Base-by-base conservation (phyloP, 768 basidiomycete genomes). In the Galerina marginata region DNA sequence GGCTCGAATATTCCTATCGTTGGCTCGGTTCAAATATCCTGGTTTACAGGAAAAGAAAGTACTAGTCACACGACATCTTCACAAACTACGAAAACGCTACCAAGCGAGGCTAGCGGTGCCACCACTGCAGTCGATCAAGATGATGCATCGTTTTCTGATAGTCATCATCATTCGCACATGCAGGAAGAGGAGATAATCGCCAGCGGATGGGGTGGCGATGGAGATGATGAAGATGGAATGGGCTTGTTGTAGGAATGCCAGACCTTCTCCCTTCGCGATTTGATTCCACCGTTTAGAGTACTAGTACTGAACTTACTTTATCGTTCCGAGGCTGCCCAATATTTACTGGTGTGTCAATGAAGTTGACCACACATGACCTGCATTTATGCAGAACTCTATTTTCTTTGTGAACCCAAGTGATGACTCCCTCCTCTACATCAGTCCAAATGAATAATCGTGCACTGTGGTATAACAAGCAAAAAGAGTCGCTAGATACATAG, bases 171-270 rank as follows among this genome's bases (percentile, higher is more conserved):
- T 29, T 47, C 64, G 9, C 66, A 63, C 38, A 59, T 69, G 29
- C 71, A 81, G 38, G 89, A 89, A 60, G 89, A 90, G 67, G 89
- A 87, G 69, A 68, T 83, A 6, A 79, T 85, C 5, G 85, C 85
- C 4, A 87, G 83, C 65, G 88, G 90, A 23, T 91, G 90, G 90
- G 90, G 89, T n/a, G 86, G 80, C 54, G 83, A 82, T 25, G 85
- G 79, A 43, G 86, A 87, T 52, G 89, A 84, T 55, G 89, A 85
- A 64, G 88, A 91, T 67, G 87, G 85, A 46, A 91, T 92, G 88
- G 89, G 90, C 42, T 86, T 91, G 83, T 67, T 86, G 46, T 82
- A 33, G 29, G 29, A 5, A 7, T 33, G 4, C 29, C 29, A 33
- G 29, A 33, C 29, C 7, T 33, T 33, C 29, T 33, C 5, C 29